Base-by-base conservation (phyloP, 371 early-diverging fungal species). In the Chytridium lagenaria region DNA sequence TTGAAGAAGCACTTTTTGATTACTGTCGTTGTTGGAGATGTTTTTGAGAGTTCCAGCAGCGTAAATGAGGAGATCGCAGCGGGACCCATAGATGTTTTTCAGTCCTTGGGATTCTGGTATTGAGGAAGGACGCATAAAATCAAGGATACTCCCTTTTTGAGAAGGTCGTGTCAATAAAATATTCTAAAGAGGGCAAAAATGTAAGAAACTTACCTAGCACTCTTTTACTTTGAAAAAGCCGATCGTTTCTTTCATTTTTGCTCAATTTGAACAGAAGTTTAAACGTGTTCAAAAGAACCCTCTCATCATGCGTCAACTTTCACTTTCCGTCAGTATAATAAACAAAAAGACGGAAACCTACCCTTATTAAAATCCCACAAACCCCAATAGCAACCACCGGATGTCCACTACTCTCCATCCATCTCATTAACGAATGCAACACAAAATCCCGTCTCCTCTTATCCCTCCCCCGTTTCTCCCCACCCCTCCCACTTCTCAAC, bases 211-310 rank as follows among this genome's bases (percentile, higher is more conserved):
- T 57, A 79, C 79, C 76, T 7, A 67, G n/a, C 3, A 50, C 72
- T 37, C 50, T 10, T 37, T 67, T 63, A 1, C 33, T 12, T 22
- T 26, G 36, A 73, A 81, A 81, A 2, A 44, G 33, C 2, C 28
- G 38, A 52, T 79, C 81, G 69, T 79, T 73, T 38, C 49, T 37
- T 34, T 74, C 76, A 40, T 69, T 75, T 33, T 75, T 78, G 55
- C 75, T 77, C 33, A 81, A 71, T 50, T 79, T 78, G 63, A 79
- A 77, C 0, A 75, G 73, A 16, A 81, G 72, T 68, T 79, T 72
- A 39, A 77, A 76, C 10, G 76, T 68, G 39, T 79, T 68, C 36
- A 28, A 33, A 23, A 81, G 68, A 15, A 79, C 67, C n/a, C 70
- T 65, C 16, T 79, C 79, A 36, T 79, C 74, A 2, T 68, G 65